Conservation (phyloP, 352 stramenopile species). For the Pythium utonaiense region DNA sequence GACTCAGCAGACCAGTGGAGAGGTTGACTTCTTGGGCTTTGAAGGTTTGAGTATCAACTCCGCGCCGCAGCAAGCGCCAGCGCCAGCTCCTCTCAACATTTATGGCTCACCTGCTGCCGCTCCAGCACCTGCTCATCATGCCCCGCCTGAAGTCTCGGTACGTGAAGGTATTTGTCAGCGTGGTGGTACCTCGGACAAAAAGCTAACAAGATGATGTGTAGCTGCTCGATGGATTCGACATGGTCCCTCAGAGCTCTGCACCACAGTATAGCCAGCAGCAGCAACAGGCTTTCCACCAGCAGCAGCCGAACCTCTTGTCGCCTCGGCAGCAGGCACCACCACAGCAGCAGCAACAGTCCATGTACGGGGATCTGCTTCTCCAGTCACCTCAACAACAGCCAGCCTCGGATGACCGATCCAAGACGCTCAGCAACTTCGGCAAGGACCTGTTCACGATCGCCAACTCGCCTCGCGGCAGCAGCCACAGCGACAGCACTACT, state of each 20-base stretch:
- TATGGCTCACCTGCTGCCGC: conserved; percentile 16
- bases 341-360: conserved; percentile 28
- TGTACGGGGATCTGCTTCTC: conserved; percentile 33
- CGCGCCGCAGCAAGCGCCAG: conserved; percentile 4
- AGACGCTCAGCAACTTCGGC: conserved; percentile 71
- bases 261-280: conserved; percentile 14
- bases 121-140: conserved; percentile 10
- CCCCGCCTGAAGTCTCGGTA: conserved; percentile 59
- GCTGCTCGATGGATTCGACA: conserved; percentile 26
- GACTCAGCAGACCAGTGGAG: conserved; percentile 20
- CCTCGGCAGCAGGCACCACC: conserved; percentile 30
- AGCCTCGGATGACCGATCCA: conserved; percentile 50
- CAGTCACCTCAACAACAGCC: conserved; percentile 28
- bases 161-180: too few species aligned
- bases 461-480: conserved; percentile 63
- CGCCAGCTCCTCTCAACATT: conserved; percentile 18
- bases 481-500: conserved; percentile 21
- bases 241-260: conserved; percentile 1
- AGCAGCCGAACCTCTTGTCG: conserved; percentile 1
- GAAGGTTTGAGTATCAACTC: conserved; percentile 47
- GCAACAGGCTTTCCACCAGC: conserved; percentile 7
- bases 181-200: too few species aligned
- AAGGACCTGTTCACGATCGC: conserved; percentile 85
- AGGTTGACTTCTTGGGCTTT: conserved; percentile 82
- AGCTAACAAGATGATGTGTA: neutral